phyloP scores from a whole-genome alignment of 768 basidiomycete species.

The Hemileccinum impolitum region DNA sequence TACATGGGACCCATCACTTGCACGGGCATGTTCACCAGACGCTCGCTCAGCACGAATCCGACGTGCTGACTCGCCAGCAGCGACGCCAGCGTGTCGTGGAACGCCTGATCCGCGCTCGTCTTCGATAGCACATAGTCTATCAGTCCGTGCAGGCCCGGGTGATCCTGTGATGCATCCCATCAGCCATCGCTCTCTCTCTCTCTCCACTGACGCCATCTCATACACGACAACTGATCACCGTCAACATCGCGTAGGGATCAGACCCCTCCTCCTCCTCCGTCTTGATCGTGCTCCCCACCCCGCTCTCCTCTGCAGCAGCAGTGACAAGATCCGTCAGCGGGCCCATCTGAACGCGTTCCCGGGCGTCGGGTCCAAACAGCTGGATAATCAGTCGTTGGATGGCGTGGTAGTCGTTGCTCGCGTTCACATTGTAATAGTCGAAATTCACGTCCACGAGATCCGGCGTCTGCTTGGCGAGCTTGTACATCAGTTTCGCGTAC shows the following conservation, averaged over 20 bases:
- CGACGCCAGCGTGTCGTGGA: conserved; percentile 51
- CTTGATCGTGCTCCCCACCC: conserved; percentile 88
- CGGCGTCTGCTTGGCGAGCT: conserved; percentile 12
- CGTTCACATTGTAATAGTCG: conserved; percentile 89
- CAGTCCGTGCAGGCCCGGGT: conserved; percentile 68
- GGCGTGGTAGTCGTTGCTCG: conserved; percentile 80
- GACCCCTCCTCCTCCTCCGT: conserved; percentile 51
- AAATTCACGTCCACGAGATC: conserved; percentile 44
- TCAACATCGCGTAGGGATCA: conserved; percentile 87
- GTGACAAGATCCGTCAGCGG: conserved; percentile 80
- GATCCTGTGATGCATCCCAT: conserved; percentile 45
- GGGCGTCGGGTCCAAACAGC: conserved; percentile 73
- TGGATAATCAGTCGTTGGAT: conserved; percentile 70
- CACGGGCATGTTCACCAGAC: conserved; percentile 93
- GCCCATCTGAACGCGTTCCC: conserved; percentile 61
- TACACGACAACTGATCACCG: conserved; percentile 77
- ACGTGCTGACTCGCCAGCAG: conserved; percentile 48
- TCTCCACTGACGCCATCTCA: too few relatives aligned
- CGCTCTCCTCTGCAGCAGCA: conserved; percentile 64
- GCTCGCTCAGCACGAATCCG: conserved; percentile 82
- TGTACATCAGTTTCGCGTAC: conserved; percentile 18
- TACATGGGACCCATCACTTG: conserved; percentile 93
- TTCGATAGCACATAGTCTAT: conserved; percentile 67
- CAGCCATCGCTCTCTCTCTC: background rate
- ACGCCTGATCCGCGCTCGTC: conserved; percentile 43